Evolutionary conservation across 78 protist species (phyloP).

Genomic region (Monosiga brevicollis): DNA sequence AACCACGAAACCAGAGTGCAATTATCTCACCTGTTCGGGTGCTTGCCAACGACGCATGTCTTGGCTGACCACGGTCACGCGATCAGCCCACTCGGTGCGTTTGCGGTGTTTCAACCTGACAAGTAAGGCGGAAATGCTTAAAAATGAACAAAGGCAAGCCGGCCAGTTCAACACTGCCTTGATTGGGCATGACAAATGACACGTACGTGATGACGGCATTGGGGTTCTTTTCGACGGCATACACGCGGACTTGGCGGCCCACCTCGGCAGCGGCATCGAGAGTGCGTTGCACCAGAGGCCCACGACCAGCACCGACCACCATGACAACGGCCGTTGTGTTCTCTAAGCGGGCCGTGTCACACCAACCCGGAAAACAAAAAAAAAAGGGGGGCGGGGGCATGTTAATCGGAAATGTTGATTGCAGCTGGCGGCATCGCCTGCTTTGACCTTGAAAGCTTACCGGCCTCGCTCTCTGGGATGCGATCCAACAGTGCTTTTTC

Average conservation of each 20-base stretch:
- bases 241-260: slow-evolving; percentile 25
- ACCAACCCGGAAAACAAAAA: too few relatives aligned
- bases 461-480: neutral
- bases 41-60: slow-evolving; percentile 66
- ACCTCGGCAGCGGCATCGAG: slow-evolving; percentile 39
- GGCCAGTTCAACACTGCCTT: too few relatives aligned
- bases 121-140: too few relatives aligned
- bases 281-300: slow-evolving; percentile 80
- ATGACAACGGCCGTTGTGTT: slow-evolving; percentile 32
- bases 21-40: slow-evolving; percentile 1
- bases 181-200: too few relatives aligned
- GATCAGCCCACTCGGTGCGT: slow-evolving; percentile 1
- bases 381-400: too few relatives aligned
- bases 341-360: too few relatives aligned
- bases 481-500: slow-evolving; percentile 1
- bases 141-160: too few relatives aligned
- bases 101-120: neutral
- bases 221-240: slow-evolving; percentile 97
- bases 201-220: slow-evolving; percentile 86
- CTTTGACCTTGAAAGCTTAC: neutral
- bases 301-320: slow-evolving; percentile 99
- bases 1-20: too few relatives aligned
- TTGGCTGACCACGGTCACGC: slow-evolving; percentile 13
- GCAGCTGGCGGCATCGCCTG: too few relatives aligned
- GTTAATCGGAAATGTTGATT: too few relatives aligned